Base-by-base conservation (phyloP, 1,284 basidiomycete species). In the Marasmius sp. region DNA sequence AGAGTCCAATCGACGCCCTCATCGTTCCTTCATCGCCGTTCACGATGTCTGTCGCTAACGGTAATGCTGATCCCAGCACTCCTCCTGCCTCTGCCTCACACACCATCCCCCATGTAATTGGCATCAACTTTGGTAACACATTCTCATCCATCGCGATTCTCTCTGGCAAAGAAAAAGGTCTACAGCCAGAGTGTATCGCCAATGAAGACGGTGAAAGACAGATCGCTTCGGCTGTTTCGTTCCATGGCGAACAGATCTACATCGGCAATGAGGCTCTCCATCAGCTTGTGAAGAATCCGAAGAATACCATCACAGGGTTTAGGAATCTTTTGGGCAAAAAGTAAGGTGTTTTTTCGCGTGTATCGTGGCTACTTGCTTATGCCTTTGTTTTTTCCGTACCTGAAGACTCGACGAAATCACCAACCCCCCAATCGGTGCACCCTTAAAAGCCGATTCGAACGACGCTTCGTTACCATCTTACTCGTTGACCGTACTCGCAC, bases 141-240 rank as follows among this genome's bases (percentile, higher is more conserved):
- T 98, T 93, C 76, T 93, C 94, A 37, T 96, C 94, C 52, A 97
- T 99, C 70, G 94, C 96, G 22, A 92, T 98, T 63, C 92, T 98
- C 72, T 95, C 94, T 37, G 52, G 52, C 73, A 98, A 98, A 83
- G 94, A 93, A 61, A 58, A 79, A 48, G 22, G 58, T 48, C 66
- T 51, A 45, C 52, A 54, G 18, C 89, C 95, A 38, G 92, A 94
- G 72, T 96, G 93, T 73, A 98, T 99, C 66, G 97, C 97, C 27
- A 98, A 98, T 76, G 96, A 99, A 75, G 97, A 98, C 72, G 97
- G 97, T 54, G 97, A 98, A 75, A 89, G 97, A 47, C 97, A 99
- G 79, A 97, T 99, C 71, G 95, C 95, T 0, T 96, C 93, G 71
- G 94, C 95, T 47, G 84, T 99, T 64, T 89, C 96, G 0, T 99